Base-by-base conservation (phyloP, 176 grass and related monocot species). In the Musa troglodytarum region DNA sequence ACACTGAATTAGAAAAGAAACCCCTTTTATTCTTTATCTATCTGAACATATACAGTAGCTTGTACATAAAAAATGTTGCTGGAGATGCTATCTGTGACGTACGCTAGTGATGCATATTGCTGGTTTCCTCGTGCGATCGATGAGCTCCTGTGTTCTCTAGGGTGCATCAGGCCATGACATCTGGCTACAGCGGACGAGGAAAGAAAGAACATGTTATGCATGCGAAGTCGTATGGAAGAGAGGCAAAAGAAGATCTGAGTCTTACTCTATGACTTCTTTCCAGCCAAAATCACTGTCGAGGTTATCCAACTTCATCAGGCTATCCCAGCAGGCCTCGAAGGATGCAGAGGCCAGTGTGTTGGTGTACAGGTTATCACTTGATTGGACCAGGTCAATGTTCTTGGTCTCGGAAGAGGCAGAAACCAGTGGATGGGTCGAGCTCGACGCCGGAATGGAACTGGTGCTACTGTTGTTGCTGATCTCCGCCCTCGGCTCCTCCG, bases 251-350 rank as follows among this genome's bases (percentile, higher is more conserved):
- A 21, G 15, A 71, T 52, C 49, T 52, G 34, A 43, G 34, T 43
- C 34, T 43, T 71, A 71, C 68, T 71, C 68, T 11, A 52, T 50
- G 43, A 71, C 13, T 2, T 51, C 43, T 71, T 71, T 71, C 68
- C 68, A 71, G 13, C 68, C 13, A n/a, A 61, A 51, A 22, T 71
- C 16, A 10, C 20, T 21, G 49, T 20, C 17, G 1, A 20, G 9
- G 15, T 52, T 13, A 21, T 71, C 68, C 16, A 52, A 28, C 20
- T 50, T 71, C 13, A 50, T n/a, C 57, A 14, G 17, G 20, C n/a
- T 51, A 10, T 71, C 68, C 29, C 14, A 71, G 68, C 14, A 43
- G 34, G 3, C 3, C 34, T 43, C 34, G 34, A 43, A 43, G 34
- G 34, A 5, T 43, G 5, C 34, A 6, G 34, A 43, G 34, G 34